Conservation (phyloP, 2,329 filamentous ascomycete genomes). For the Sporothrix pallida region DNA sequence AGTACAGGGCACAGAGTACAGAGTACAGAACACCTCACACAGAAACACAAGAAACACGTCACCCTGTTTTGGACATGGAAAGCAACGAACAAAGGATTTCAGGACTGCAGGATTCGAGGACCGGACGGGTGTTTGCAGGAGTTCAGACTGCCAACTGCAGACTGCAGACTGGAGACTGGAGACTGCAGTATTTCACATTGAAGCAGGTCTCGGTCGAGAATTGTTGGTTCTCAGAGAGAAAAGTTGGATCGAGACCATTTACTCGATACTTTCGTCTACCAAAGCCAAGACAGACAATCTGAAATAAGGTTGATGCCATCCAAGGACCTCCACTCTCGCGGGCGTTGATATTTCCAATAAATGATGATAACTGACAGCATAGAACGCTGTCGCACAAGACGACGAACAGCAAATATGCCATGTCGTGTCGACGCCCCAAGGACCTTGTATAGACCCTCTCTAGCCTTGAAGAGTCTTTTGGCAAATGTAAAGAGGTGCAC, state of each 20-base stretch:
- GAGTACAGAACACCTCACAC: background rate
- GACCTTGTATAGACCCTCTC: background rate
- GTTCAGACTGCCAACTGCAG: too few species aligned
- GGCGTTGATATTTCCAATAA: background rate
- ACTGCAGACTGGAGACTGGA: too few species aligned
- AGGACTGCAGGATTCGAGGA: background rate
- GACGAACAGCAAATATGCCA: slow-evolving; percentile 19
- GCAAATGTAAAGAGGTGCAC: background rate
- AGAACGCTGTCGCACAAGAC: background rate
- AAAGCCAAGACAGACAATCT: background rate
- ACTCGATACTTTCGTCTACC: background rate
- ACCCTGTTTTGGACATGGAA: background rate
- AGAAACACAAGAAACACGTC: slow-evolving; percentile 1
- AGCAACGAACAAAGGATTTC: background rate
- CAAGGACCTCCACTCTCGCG: background rate
- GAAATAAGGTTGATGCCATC: background rate
- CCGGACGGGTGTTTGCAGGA: background rate
- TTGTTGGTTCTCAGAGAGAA: background rate
- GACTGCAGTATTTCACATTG: too few species aligned
- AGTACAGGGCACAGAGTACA: background rate
- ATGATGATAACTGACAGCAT: too few species aligned
- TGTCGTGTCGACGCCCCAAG: background rate
- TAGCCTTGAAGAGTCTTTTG: too few species aligned
- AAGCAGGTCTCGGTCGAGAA: too few species aligned
- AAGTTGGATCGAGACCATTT: background rate